Percentiles rank a stretch among this genome's conserved stretches.
phyloP scores from a whole-genome alignment of 1,139 yeast genomes.

The Scheffersomyces illinoinensis region DNA sequence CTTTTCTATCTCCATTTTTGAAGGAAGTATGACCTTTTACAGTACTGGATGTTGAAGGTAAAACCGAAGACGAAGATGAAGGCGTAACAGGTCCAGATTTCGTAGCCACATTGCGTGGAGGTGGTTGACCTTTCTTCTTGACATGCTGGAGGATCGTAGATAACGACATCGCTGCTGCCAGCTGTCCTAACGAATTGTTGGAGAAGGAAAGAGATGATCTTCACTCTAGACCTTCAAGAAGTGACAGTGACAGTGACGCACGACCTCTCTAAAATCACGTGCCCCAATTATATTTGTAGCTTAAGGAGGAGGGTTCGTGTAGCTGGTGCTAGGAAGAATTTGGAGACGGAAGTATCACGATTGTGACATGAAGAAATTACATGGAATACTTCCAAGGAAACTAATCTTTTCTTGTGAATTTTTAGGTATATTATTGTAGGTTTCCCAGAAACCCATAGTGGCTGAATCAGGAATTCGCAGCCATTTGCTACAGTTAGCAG shows the following conservation, averaged over 20 bases:
- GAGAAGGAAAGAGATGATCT: not conserved
- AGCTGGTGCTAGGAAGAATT: not conserved
- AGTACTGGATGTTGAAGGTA: not conserved
- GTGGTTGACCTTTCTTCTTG: constrained; percentile 31
- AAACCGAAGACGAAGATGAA: not conserved
- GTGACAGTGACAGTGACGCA: not conserved
- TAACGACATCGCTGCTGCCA: constrained; percentile 16
- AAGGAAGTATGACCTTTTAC: not conserved
- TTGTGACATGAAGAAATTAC: not conserved
- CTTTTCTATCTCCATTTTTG: constrained; percentile 3
- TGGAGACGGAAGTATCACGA: not conserved
- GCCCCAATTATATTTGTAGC: not conserved
- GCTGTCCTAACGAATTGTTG: not conserved
- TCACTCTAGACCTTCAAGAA: not conserved
- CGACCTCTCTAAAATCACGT: not conserved
- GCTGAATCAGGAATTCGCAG: not conserved
- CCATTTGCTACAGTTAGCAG: not conserved
- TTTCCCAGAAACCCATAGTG: not conserved
- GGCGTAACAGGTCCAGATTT: not conserved
- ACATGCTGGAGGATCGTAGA: constrained; percentile 31
- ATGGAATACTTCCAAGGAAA: not conserved
- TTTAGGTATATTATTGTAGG: not conserved
- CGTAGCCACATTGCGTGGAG: not conserved
- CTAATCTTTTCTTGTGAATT: not conserved
- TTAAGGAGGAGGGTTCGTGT: not conserved